Evolutionary conservation across 805 yeast species (phyloP).

Genomic region (Kodamaea leandrae): DNA sequence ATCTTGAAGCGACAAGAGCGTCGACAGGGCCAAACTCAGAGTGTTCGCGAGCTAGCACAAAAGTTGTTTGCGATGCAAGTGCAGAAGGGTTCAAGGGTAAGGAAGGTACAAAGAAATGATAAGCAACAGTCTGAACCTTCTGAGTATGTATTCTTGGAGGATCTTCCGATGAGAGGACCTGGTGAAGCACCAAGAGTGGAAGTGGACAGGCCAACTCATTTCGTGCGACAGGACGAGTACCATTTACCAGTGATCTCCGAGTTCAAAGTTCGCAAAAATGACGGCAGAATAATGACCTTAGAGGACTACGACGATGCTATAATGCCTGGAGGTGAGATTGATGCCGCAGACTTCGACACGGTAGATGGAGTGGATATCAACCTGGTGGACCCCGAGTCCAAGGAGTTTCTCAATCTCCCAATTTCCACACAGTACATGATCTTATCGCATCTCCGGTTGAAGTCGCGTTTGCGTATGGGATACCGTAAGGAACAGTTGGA

Average conservation of each 20-base stretch:
- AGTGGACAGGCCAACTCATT: constrained; percentile 16
- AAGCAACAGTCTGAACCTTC: no score
- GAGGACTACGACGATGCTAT: constrained; percentile 65
- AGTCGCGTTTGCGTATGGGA: constrained; percentile 93
- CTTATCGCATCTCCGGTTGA: constrained; percentile 73
- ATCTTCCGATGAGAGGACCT: constrained; percentile 19
- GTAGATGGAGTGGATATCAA: constrained; percentile 70
- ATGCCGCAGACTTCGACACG: constrained; percentile 40
- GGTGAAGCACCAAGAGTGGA: not conserved
- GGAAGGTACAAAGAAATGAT: constrained; percentile 17
- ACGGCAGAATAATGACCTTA: constrained; percentile 70
- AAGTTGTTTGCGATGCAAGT: constrained; percentile 76
- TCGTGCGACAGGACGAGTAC: constrained; percentile 72
- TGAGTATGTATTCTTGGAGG: constrained; percentile 28
- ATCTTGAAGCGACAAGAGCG: constrained; percentile 69
- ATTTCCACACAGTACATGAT: constrained; percentile 84
- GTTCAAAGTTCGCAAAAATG: constrained; percentile 52
- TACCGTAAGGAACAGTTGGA: constrained; percentile 86
- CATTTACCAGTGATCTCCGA: constrained; percentile 72
- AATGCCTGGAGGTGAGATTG: constrained; percentile 8
- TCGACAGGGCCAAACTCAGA: constrained; percentile 70
- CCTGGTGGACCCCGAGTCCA: constrained; percentile 77
- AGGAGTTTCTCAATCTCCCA: constrained; percentile 75
- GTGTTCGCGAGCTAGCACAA: constrained; percentile 73
- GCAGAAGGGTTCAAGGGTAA: constrained; percentile 54